phyloP scores from a whole-genome alignment of 2,329 filamentous ascomycete species.

The Fusarium protoensiforme region DNA sequence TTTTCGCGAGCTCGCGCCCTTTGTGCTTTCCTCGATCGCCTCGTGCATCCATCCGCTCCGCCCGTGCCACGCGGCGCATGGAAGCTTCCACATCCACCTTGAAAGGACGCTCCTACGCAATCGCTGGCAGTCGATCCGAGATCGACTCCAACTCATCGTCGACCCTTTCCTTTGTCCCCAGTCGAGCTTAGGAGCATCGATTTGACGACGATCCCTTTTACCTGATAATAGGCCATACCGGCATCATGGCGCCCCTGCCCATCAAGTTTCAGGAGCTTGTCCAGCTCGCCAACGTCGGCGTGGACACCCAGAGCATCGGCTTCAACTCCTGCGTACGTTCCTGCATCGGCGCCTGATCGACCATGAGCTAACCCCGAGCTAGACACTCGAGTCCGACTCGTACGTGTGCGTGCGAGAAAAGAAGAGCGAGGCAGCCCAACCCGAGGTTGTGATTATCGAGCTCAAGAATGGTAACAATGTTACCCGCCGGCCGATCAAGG shows the following conservation, averaged over 20 bases:
- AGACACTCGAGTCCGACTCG: constrained; percentile 98
- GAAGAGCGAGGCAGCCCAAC: constrained; percentile 82
- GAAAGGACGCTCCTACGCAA: constrained; percentile 39
- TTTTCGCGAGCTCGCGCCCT: constrained; percentile 27
- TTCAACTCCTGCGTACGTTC: constrained; percentile 81
- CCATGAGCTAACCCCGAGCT: constrained; percentile 34
- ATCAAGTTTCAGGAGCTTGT: constrained; percentile 95
- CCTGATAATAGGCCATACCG: constrained; percentile 44
- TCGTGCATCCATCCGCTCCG: constrained; percentile 18
- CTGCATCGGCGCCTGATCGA: constrained; percentile 19
- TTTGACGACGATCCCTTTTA: constrained; percentile 37
- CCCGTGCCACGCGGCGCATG: constrained; percentile 50
- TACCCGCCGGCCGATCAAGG: constrained; percentile 94
- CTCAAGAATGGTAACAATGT: constrained; percentile 98
- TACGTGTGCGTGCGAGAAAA: constrained; percentile 98
- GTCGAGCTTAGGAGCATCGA: constrained; percentile 39
- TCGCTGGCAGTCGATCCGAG: constrained; percentile 39
- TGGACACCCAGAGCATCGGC: constrained; percentile 69
- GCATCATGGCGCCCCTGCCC: constrained; percentile 76
- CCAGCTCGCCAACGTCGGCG: constrained; percentile 67
- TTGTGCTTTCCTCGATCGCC: constrained; percentile 21
- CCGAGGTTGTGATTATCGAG: constrained; percentile 97
- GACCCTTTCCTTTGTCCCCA: constrained; percentile 16
- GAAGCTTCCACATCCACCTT: constrained; percentile 48
- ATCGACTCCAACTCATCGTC: constrained; percentile 33